These are phyloP conservation scores for Lactarius vividus DNA, from an alignment of 768 basidiomycete species.

Conservation along the genomic window DNA sequence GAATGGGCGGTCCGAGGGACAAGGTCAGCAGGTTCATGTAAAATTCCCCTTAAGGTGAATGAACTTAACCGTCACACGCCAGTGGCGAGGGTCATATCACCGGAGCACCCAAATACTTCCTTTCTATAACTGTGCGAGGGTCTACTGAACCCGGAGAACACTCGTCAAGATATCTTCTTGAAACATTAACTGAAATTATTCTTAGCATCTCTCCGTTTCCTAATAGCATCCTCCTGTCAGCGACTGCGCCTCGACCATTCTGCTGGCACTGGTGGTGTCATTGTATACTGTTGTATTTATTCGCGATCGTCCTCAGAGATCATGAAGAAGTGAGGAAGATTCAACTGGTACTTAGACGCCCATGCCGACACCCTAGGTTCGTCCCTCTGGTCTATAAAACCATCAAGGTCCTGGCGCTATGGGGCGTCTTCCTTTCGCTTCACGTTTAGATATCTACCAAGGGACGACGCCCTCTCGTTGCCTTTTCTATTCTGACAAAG, in stretches of 20 bases:
- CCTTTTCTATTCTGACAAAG: not conserved
- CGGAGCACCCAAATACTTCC: not conserved
- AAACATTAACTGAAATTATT: too few species aligned
- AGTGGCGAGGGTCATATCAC: not conserved
- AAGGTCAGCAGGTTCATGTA: too few species aligned
- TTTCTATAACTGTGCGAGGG: not conserved
- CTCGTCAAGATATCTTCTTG: too few species aligned
- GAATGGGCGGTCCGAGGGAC: too few species aligned
- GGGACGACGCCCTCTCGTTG: not conserved
- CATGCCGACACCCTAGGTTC: not conserved
- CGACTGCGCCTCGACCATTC: conserved; percentile 3
- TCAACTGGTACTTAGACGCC: not conserved
- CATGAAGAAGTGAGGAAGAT: conserved; percentile 10
- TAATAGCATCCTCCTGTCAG: not conserved
- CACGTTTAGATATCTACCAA: conserved; percentile 1
- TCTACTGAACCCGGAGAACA: not conserved
- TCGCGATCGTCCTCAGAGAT: not conserved
- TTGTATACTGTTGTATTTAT: conserved; percentile 1
- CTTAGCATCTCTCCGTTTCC: not conserved
- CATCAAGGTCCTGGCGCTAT: conserved; percentile 5
- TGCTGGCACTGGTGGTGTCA: not conserved
- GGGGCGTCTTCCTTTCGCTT: not conserved
- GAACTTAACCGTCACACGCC: too few species aligned
- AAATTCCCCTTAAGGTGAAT: too few species aligned
- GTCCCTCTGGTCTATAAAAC: conserved; percentile 10